Conservation (phyloP, 208 protist genomes). For the Histomonas meleagridis region DNA sequence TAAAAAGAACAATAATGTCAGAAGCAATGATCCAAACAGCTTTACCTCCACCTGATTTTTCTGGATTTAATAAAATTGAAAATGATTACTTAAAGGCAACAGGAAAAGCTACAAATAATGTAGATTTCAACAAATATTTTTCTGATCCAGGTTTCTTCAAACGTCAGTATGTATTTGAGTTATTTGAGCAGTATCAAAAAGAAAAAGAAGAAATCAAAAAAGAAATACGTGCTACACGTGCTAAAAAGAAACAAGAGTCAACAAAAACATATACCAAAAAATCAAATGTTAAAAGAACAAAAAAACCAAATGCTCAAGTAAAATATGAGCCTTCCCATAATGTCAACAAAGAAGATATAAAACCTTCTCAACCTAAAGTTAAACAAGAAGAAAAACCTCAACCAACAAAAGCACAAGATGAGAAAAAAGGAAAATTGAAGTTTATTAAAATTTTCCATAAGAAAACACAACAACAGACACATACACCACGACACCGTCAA, state of each 20-base stretch:
- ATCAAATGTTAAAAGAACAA: too few species aligned
- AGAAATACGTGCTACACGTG: too few species aligned
- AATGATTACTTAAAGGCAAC: background rate
- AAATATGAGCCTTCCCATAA: too few species aligned
- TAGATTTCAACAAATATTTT: background rate
- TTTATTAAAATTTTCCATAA: too few species aligned
- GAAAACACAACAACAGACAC: background rate
- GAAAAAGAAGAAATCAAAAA: background rate
- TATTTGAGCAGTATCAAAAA: background rate
- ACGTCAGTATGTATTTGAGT: background rate
- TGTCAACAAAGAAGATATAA: too few species aligned
- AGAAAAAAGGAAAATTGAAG: too few species aligned
- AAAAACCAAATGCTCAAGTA: too few species aligned
- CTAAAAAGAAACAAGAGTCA: background rate
- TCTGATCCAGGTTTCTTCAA: background rate
- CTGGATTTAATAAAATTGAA: background rate
- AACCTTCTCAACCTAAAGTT: too few species aligned
- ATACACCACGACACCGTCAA: background rate
- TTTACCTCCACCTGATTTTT: background rate
- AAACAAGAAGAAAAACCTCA: too few species aligned
- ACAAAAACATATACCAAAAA: too few species aligned
- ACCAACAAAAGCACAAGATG: too few species aligned
- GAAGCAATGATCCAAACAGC: background rate
- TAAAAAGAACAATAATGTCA: background rate
- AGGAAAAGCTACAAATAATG: too few species aligned